Evolutionary conservation across 2,329 filamentous ascomycete species (phyloP).

Genomic region (Thermothelomyces thermophilus): DNA sequence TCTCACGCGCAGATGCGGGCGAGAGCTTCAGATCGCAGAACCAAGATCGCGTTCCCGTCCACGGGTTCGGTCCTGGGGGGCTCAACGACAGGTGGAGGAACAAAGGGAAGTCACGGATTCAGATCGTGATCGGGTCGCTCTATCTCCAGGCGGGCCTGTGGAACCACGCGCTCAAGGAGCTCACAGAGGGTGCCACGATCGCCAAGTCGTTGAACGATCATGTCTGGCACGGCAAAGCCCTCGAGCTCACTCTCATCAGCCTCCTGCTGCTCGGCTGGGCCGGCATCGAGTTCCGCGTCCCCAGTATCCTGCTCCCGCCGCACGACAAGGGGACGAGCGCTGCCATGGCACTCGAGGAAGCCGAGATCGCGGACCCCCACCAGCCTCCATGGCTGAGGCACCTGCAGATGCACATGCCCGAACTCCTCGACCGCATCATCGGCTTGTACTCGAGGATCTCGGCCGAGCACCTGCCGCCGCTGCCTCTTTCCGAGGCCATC

Average conservation of each 20-base stretch:
- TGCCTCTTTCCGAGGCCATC: slow-evolving; percentile 65
- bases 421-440: slow-evolving; percentile 67
- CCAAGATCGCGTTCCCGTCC: slow-evolving; percentile 54
- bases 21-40: slow-evolving; percentile 45
- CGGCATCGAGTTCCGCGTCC: slow-evolving; percentile 75
- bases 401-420: slow-evolving; percentile 57
- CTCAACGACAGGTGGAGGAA: slow-evolving; percentile 71
- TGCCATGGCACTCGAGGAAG: slow-evolving; percentile 32
- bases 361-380: slow-evolving; percentile 35
- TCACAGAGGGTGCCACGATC: slow-evolving; percentile 70
- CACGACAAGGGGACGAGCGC: slow-evolving; percentile 39
- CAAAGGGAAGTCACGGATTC: slow-evolving; percentile 72
- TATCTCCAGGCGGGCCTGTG: slow-evolving; percentile 87
- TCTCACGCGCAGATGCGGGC: slow-evolving; percentile 33
- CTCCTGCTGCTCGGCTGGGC: slow-evolving; percentile 80
- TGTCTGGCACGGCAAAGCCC: slow-evolving; percentile 93
- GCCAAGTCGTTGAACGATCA: slow-evolving; percentile 80
- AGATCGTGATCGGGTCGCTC: slow-evolving; percentile 74
- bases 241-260: slow-evolving; percentile 80
- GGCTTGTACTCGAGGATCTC: slow-evolving; percentile 66
- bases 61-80: slow-evolving; percentile 66
- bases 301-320: slow-evolving; percentile 45
- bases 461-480: slow-evolving; percentile 62
- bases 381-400: slow-evolving; percentile 49
- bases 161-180: slow-evolving; percentile 78